Percentiles rank a stretch among this genome's conserved stretches.
phyloP scores from a whole-genome alignment of 371 early-diverging fungal species.

The Mortierella sp. region DNA sequence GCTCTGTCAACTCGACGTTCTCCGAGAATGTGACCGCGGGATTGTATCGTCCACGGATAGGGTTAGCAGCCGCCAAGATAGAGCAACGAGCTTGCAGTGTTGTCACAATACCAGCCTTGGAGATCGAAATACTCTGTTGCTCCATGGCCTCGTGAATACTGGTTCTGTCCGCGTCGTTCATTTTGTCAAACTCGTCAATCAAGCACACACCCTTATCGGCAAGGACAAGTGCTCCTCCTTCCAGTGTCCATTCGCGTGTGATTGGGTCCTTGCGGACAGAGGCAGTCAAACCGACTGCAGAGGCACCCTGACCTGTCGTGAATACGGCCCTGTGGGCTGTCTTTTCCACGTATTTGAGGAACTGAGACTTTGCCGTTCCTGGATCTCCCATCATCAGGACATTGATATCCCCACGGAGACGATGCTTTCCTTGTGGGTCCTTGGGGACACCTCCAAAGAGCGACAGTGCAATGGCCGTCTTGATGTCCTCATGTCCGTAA shows the following conservation, averaged over 20 bases:
- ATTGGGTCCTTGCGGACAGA: conserved; percentile 97
- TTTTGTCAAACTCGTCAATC: conserved; percentile 99
- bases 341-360: conserved; percentile 97
- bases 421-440: conserved; percentile 91
- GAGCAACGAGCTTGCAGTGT: conserved; percentile 97
- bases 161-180: conserved; percentile 97
- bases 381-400: conserved; percentile 99
- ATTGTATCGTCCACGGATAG: conserved; percentile 97
- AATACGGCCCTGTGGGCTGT: conserved; percentile 97
- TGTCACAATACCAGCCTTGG: conserved; percentile 99
- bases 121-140: conserved; percentile 98
- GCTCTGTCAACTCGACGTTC: conserved; percentile 99
- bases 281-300: conserved; percentile 99
- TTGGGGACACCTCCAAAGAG: conserved; percentile 99
- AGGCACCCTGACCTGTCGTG: conserved; percentile 99
- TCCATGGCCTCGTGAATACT: conserved; percentile 99
- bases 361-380: conserved; percentile 99
- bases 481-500: conserved; percentile 99
- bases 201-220: conserved; percentile 98
- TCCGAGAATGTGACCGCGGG: conserved; percentile 94
- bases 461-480: conserved; percentile 95
- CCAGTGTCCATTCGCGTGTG: conserved; percentile 98
- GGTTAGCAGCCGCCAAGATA: conserved; percentile 99
- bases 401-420: conserved; percentile 99
- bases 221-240: conserved; percentile 99